Percentiles rank a stretch among this genome's conserved stretches.
These are phyloP conservation scores for Lathyrus tuberosus DNA, from an alignment of 306 rosid genomes.

Conservation along the genomic window DNA sequence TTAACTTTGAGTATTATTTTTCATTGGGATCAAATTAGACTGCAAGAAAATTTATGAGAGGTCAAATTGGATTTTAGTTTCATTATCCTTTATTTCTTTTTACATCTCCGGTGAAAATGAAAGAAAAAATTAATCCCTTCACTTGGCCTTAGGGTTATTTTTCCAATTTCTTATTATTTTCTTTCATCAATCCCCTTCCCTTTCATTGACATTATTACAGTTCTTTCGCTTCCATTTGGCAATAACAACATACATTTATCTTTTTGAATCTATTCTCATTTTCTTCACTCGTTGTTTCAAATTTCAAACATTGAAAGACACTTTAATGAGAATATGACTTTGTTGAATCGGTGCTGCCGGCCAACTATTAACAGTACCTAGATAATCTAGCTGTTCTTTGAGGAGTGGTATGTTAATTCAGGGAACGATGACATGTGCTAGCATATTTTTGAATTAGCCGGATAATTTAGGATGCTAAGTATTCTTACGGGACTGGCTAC, in stretches of 20 bases:
- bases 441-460: too few relatives aligned
- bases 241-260: neutral
- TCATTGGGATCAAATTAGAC: too few relatives aligned
- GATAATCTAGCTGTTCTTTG: neutral
- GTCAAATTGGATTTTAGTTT: too few relatives aligned
- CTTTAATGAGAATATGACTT: neutral
- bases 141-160: neutral
- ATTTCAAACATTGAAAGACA: neutral
- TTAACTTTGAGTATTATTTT: too few relatives aligned
- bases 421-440: neutral
- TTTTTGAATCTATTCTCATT: neutral
- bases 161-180: neutral
- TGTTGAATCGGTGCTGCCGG: neutral
- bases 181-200: neutral
- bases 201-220: neutral
- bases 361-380: neutral
- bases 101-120: too few relatives aligned
- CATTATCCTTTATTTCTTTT: too few relatives aligned
- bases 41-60: too few relatives aligned
- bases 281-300: neutral
- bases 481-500: too few relatives aligned
- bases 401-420: neutral
- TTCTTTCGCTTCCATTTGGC: neutral
- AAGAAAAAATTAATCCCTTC: neutral
- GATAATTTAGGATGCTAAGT: too few relatives aligned